These are phyloP conservation scores for Mycena sp. DNA, from an alignment of 1,284 basidiomycete species.

Conservation along the genomic window DNA sequence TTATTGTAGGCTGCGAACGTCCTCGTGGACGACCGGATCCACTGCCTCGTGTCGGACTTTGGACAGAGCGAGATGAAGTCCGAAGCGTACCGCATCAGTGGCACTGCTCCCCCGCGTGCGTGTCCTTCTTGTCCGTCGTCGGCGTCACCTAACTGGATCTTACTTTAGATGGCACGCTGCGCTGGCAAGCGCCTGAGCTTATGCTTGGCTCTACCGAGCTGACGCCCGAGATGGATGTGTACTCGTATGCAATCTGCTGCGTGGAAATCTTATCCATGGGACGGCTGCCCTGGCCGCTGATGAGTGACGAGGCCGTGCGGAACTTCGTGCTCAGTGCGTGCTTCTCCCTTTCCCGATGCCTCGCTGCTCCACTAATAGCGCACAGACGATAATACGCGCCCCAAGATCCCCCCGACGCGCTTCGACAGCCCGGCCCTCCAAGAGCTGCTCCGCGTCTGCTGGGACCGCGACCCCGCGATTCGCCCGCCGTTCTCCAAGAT, in stretches of 20 bases:
- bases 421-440: conserved; percentile 40
- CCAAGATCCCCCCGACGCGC: conserved; percentile 53
- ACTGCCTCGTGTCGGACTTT: conserved; percentile 76
- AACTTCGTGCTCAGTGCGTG: too few species aligned
- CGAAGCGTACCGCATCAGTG: conserved; percentile 69
- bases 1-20: conserved; percentile 70
- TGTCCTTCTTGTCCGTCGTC: conserved; percentile 49
- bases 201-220: conserved; percentile 59
- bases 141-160: conserved; percentile 66
- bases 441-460: conserved; percentile 56
- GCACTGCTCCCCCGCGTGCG: conserved; percentile 62
- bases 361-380: neutral
- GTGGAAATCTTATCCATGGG: conserved; percentile 60
- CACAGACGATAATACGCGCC: conserved; percentile 65
- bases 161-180: conserved; percentile 13
- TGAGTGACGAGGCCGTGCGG: too few species aligned
- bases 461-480: conserved; percentile 54
- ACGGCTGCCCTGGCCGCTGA: too few species aligned
- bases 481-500: conserved; percentile 62
- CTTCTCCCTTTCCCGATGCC: too few species aligned
- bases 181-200: conserved; percentile 75
- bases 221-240: conserved; percentile 72
- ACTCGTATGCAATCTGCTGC: conserved; percentile 77
- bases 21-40: conserved; percentile 77
- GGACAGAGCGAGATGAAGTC: conserved; percentile 81